Evolutionary conservation across 1,284 basidiomycete genomes (phyloP), one percentile per base, ranked within the genome.

Genomic region (Pascua sp.): DNA sequence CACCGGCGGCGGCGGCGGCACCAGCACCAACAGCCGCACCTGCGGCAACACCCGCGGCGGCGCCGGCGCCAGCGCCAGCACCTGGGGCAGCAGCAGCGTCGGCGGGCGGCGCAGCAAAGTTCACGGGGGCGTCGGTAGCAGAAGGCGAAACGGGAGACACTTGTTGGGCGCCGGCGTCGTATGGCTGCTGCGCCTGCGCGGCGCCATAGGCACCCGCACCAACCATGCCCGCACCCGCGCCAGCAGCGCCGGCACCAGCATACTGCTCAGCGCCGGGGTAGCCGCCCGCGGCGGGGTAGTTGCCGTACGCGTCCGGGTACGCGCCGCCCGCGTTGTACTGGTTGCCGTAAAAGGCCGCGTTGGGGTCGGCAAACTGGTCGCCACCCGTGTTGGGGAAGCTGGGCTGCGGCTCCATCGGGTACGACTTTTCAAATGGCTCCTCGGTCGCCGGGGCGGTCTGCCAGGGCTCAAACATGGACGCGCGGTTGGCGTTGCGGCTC

Each of bases 381-480:
- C 45, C 52, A 40, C 42, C 47, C 12, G 47, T 49, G 15, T 13
- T 36, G 43, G 57, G 57, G 42, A 51, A 51, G 13, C 47, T 45
- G 11, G 51, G 42, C 59, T 64, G 58, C 2, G 47, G 8, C 17
- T 55, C 47, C 60, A 62, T 62, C 37, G 60, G 60, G 55, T 56
- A 62, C 24, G 54, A 36, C 52, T 59, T 59, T 38, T 62, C 57
- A n/a, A 17, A 16, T 37, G 42, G 48, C 45, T 69, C 69, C 42
- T 71, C 70, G 36, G 69, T 57, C 11, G 63, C 65, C 4, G 69
- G 63, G 5, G 59, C 49, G 1, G 59, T 64, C 61, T 52, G 67
- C 71, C 72, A 73, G 2, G 68, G 65, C 49, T 74, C 73, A 50
- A 74, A 74, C 67, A 76, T 68, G 17, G 69, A 69, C 40, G 63